A percentile compares a stretch with the other conserved stretches of the same genome.
Evolutionary conservation across 176 grass and related monocot species (phyloP).

Genomic region (Eleusine coracana): DNA sequence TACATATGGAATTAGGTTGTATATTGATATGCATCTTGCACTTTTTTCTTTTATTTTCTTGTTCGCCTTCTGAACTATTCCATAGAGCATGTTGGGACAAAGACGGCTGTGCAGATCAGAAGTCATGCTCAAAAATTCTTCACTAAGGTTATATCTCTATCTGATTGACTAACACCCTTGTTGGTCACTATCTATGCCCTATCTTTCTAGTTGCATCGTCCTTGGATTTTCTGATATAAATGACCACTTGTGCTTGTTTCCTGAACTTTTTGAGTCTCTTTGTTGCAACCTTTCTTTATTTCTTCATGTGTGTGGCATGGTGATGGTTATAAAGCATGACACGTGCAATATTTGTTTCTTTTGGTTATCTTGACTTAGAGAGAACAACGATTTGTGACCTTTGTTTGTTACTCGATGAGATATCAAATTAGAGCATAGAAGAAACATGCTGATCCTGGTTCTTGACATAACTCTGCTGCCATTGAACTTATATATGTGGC

Average conservation of each 20-base stretch:
- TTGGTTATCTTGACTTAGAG: neutral
- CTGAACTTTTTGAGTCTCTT: slow-evolving; percentile 28
- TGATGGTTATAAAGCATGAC: slow-evolving; percentile 15
- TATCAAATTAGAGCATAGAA: slow-evolving; percentile 22
- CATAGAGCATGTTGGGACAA: slow-evolving; percentile 97
- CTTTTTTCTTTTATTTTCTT: slow-evolving; percentile 37
- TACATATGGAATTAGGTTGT: slow-evolving; percentile 29
- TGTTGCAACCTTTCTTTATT: slow-evolving; percentile 10
- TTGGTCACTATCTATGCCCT: slow-evolving; percentile 24
- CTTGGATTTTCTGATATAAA: slow-evolving; percentile 28
- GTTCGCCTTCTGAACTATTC: slow-evolving; percentile 32
- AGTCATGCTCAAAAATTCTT: slow-evolving; percentile 99
- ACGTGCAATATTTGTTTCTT: slow-evolving; percentile 20
- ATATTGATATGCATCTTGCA: slow-evolving; percentile 43
- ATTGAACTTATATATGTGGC: slow-evolving; percentile 24
- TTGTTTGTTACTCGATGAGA: slow-evolving; percentile 4
- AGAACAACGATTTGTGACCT: slow-evolving; percentile 6
- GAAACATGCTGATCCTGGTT: neutral
- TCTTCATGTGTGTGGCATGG: slow-evolving; percentile 13
- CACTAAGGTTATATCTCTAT: slow-evolving; percentile 79
- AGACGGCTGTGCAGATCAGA: slow-evolving; percentile 96
- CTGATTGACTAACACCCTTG: slow-evolving; percentile 34
- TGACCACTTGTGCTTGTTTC: slow-evolving; percentile 7
- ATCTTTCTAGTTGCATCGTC: slow-evolving; percentile 18
- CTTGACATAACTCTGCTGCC: neutral